Conservation (phyloP, 345 rosid genomes). For the Pistacia vera region DNA sequence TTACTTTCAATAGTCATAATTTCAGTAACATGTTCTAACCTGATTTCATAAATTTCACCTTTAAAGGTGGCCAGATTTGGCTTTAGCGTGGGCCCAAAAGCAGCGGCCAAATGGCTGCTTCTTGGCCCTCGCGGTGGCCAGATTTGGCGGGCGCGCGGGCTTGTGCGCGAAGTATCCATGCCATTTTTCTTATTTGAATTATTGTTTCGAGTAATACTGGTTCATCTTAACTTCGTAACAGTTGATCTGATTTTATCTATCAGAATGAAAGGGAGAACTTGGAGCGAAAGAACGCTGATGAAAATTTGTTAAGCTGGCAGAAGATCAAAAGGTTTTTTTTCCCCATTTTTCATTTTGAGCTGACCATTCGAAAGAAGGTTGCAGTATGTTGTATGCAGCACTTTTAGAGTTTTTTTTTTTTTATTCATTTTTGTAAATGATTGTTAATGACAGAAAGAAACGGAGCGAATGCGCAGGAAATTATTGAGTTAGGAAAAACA, state of each 20-base stretch:
- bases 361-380: constrained; percentile 2
- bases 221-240: background rate
- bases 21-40: too few species aligned
- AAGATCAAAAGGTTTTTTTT: constrained; percentile 63
- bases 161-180: too few species aligned
- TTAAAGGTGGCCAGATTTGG: too few species aligned
- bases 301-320: constrained; percentile 55
- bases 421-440: constrained; percentile 6
- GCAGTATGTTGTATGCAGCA: background rate
- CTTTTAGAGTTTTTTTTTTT: background rate
- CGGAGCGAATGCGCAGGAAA: constrained; percentile 52
- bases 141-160: too few species aligned
- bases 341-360: background rate
- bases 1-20: too few species aligned
- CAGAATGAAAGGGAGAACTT: constrained; percentile 66
- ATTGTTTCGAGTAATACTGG: too few species aligned
- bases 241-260: background rate
- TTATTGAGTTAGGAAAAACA: constrained; percentile 48
- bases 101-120: too few species aligned
- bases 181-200: too few species aligned
- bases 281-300: constrained; percentile 77
- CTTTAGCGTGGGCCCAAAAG: too few species aligned
- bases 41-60: too few species aligned
- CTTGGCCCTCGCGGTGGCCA: too few species aligned
- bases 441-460: constrained; percentile 52